Conservation (phyloP, 1,284 basidiomycete species). For the Schizopora paradoxa region DNA sequence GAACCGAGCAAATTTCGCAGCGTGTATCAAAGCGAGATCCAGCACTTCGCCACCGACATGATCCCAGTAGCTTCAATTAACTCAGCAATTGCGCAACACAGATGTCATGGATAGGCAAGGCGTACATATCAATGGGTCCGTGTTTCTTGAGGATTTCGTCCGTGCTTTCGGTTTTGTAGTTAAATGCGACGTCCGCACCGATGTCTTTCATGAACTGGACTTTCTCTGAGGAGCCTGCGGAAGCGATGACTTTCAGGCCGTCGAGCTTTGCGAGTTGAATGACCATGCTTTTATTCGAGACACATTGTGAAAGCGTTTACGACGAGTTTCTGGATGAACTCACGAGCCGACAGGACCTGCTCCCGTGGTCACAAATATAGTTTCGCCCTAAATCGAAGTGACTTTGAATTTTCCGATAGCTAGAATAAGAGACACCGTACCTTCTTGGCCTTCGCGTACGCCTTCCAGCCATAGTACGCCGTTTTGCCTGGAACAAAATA, state of each 20-base stretch:
- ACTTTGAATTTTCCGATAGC: too few relatives aligned
- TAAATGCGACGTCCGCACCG: conserved; percentile 68
- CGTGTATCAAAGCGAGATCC: conserved; percentile 48
- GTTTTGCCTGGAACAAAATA: conserved; percentile 13
- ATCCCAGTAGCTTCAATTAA: conserved; percentile 39
- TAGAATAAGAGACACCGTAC: conserved; percentile 1
- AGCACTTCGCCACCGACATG: conserved; percentile 66
- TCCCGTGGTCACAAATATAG: conserved; percentile 48
- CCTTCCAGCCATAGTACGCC: conserved; percentile 23
- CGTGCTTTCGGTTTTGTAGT: conserved; percentile 61
- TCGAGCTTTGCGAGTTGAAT: conserved; percentile 60
- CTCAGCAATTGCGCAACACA: neutral
- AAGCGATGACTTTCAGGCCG: conserved; percentile 66
- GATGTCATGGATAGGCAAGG: conserved; percentile 14
- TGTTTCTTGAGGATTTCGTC: conserved; percentile 50
- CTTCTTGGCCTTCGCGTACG: conserved; percentile 20
- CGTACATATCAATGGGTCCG: conserved; percentile 51
- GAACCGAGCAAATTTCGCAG: conserved; percentile 50
- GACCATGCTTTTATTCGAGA: conserved; percentile 30
- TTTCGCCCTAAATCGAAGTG: conserved; percentile 40
- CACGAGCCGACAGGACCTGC: conserved; percentile 33
- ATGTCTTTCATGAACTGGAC: conserved; percentile 56
- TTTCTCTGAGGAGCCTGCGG: conserved; percentile 69
- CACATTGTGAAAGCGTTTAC: neutral
- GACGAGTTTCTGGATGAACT: neutral